Conservation (phyloP, 2,329 filamentous ascomycete genomes). For the Epichloe baconii region DNA sequence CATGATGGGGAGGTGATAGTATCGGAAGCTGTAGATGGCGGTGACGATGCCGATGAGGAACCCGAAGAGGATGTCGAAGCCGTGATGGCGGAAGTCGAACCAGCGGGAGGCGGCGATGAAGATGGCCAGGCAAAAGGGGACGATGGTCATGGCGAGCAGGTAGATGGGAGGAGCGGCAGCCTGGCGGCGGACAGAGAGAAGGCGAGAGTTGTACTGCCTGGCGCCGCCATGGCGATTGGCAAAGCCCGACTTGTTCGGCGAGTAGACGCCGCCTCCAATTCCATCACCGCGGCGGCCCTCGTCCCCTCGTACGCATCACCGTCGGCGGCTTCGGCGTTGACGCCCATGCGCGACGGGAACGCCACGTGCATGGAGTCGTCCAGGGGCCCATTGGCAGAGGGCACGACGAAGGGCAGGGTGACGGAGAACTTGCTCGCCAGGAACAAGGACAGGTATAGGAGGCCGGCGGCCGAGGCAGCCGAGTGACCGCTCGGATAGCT, state of each 20-base stretch:
- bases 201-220: slow-evolving; percentile 17
- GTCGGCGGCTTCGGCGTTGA: not conserved
- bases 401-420: slow-evolving; percentile 54
- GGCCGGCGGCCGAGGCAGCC: slow-evolving; percentile 62
- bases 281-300: slow-evolving; percentile 12
- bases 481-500: slow-evolving; percentile 50
- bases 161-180: slow-evolving; percentile 75
- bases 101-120: slow-evolving; percentile 80
- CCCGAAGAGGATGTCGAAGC: slow-evolving; percentile 87
- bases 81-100: slow-evolving; percentile 80
- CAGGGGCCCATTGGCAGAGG: slow-evolving; percentile 25
- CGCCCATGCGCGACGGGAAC: slow-evolving; percentile 54
- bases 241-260: slow-evolving; percentile 11
- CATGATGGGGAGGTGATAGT: slow-evolving; percentile 69
- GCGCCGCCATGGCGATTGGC: slow-evolving; percentile 7
- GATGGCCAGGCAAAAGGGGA: slow-evolving; percentile 61
- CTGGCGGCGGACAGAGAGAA: slow-evolving; percentile 42
- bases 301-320: slow-evolving; percentile 19
- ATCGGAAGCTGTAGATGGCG: slow-evolving; percentile 65
- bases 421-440: slow-evolving; percentile 72
- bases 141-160: slow-evolving; percentile 54
- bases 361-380: slow-evolving; percentile 46
- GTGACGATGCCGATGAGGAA: slow-evolving; percentile 60
- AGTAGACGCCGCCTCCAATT: not conserved
- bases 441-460: slow-evolving; percentile 79